Evolutionary conservation across 495 filamentous ascomycete genomes (phyloP).

Genomic region (Penicillium manginii): DNA sequence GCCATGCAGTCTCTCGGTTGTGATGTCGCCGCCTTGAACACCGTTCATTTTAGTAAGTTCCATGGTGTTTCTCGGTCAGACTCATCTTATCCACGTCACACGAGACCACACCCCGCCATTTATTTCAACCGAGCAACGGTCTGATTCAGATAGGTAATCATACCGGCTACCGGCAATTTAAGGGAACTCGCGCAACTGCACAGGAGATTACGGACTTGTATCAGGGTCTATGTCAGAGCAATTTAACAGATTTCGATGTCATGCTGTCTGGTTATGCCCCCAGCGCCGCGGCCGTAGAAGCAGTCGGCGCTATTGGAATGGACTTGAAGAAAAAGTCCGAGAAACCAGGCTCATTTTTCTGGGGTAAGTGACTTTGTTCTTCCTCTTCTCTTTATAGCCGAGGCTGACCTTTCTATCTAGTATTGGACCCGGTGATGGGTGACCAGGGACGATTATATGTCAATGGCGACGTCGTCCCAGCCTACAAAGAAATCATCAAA

Average conservation of each 20-base stretch:
- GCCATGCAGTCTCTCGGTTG: slow-evolving; percentile 91
- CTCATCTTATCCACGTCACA: neutral
- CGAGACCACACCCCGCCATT: neutral
- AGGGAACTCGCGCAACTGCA: slow-evolving; percentile 78
- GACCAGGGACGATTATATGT: slow-evolving; percentile 93
- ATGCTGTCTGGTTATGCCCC: slow-evolving; percentile 93
- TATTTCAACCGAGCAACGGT: neutral
- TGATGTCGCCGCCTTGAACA: slow-evolving; percentile 91
- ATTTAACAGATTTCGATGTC: slow-evolving; percentile 85
- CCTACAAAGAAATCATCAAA: slow-evolving; percentile 77
- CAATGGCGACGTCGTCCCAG: slow-evolving; percentile 82
- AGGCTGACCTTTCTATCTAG: slow-evolving; percentile 31
- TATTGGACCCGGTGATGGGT: slow-evolving; percentile 98
- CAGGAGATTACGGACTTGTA: slow-evolving; percentile 85
- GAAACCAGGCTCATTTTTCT: slow-evolving; percentile 83
- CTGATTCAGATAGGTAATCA: slow-evolving; percentile 73
- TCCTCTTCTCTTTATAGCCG: slow-evolving; percentile 5
- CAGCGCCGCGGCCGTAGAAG: slow-evolving; percentile 77
- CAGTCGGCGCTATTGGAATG: slow-evolving; percentile 78
- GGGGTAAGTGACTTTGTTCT: slow-evolving; percentile 58
- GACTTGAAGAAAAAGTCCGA: slow-evolving; percentile 70
- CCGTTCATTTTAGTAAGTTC: slow-evolving; percentile 85
- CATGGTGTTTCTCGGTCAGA: neutral
- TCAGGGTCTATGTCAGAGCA: slow-evolving; percentile 77
- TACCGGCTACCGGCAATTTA: slow-evolving; percentile 84